Evolutionary conservation across 2,329 filamentous ascomycete species (phyloP).

Genomic region (Trematosphaeria pertusa): DNA sequence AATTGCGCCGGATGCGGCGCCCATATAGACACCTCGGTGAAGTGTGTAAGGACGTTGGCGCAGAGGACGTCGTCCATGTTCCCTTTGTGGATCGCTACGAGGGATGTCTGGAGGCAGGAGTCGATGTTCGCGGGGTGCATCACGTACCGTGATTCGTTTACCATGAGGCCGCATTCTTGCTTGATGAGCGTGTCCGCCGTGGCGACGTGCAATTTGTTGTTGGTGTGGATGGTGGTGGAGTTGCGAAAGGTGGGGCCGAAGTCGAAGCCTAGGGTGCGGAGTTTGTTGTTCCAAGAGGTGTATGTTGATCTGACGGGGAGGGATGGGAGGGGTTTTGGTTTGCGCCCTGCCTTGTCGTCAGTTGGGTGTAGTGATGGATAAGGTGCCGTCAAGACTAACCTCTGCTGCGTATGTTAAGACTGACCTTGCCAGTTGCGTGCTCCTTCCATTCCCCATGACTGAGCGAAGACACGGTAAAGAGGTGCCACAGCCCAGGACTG

Average conservation of each 20-base stretch:
- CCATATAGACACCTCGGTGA: constrained; percentile 3
- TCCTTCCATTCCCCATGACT: constrained; percentile 8
- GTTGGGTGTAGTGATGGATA: no score
- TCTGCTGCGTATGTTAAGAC: constrained; percentile 1
- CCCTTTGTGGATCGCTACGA: constrained; percentile 3
- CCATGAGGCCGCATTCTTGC: constrained; percentile 10
- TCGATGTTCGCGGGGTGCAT: constrained; percentile 37
- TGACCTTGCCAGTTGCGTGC: constrained; percentile 4
- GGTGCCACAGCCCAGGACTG: constrained; percentile 5
- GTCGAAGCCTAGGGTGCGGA: constrained; percentile 8
- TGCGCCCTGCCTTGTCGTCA: no score
- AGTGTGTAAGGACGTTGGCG: constrained; percentile 1
- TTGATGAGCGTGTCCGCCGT: constrained; percentile 1
- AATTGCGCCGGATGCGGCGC: neutral
- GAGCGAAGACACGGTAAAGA: constrained; percentile 11
- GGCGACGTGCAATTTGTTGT: neutral
- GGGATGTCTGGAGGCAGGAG: constrained; percentile 30
- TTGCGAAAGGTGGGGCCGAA: constrained; percentile 17
- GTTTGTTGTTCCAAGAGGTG: constrained; percentile 15
- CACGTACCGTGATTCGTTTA: constrained; percentile 27
- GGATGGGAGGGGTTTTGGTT: no score
- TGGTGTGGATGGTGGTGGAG: neutral
- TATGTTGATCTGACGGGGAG: neutral
- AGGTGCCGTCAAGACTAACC: neutral
- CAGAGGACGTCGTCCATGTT: neutral